phyloP scores from a whole-genome alignment of 768 basidiomycete species.

The Flagelloscypha sp. region DNA sequence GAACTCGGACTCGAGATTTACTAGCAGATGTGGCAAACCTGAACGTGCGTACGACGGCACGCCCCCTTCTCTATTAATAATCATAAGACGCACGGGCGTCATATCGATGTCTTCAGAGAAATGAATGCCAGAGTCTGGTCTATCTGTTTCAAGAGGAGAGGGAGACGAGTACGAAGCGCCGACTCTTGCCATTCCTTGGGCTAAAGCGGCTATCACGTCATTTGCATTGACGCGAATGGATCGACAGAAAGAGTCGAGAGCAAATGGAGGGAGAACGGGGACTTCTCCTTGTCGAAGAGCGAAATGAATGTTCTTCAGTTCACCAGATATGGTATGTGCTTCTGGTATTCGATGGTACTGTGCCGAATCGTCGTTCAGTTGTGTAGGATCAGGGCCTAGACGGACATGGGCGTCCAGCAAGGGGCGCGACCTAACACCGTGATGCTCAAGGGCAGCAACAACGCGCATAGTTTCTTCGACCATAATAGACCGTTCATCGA shows the following conservation, averaged over 20 bases:
- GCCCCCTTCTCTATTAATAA: conserved; percentile 94
- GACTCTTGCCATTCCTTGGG: conserved; percentile 71
- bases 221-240: conserved; percentile 81
- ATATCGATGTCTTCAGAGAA: conserved; percentile 60
- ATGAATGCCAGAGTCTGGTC: conserved; percentile 26
- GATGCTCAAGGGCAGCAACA: conserved; percentile 71
- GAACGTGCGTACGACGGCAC: conserved; percentile 95
- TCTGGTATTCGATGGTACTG: too few relatives aligned
- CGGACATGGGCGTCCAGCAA: conserved; percentile 81
- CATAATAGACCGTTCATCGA: conserved; percentile 57
- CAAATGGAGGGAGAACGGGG: conserved; percentile 89
- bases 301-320: conserved; percentile 78
- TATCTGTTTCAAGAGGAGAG: conserved; percentile 22
- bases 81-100: conserved; percentile 91
- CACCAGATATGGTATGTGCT: conserved; percentile 71
- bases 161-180: conserved; percentile 26
- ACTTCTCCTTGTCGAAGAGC: conserved; percentile 93
- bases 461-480: conserved; percentile 82
- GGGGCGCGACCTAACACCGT: conserved; percentile 83
- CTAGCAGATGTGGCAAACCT: conserved; percentile 90
- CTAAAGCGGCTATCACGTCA: conserved; percentile 81
- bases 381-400: conserved; percentile 64
- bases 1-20: conserved; percentile 88
- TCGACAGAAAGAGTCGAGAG: conserved; percentile 83
- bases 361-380: conserved; percentile 26